These are phyloP conservation scores for Stropharia rugosoannulata DNA, from an alignment of 768 basidiomycete genomes.

Conservation along the genomic window DNA sequence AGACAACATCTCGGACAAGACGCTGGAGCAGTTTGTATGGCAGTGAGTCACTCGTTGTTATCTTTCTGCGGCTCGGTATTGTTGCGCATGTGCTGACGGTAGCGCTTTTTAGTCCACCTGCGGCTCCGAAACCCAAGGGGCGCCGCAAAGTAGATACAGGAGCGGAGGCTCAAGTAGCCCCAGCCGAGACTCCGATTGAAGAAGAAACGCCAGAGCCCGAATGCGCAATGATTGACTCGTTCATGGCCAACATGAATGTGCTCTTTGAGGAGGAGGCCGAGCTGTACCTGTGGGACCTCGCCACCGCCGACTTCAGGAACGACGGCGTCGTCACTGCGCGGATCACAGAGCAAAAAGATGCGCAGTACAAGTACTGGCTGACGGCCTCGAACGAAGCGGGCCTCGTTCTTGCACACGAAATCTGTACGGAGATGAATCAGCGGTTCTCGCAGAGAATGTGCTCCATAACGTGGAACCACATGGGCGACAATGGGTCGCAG, in stretches of 20 bases:
- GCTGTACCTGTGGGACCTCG: conserved; percentile 63
- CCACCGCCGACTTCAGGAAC: conserved; percentile 45
- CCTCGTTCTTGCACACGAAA: conserved; percentile 57
- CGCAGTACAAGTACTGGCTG: conserved; percentile 58
- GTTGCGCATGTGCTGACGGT: background rate
- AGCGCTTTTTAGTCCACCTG: conserved; percentile 33
- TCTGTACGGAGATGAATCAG: conserved; percentile 71
- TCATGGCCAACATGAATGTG: conserved; percentile 26
- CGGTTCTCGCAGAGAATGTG: conserved; percentile 57
- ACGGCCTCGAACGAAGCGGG: conserved; percentile 50
- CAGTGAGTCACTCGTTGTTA: conserved; percentile 53
- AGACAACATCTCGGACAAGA: conserved; percentile 61
- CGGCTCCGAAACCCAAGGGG: conserved; percentile 23
- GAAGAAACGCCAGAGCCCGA: conserved; percentile 7
- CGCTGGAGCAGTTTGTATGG: conserved; percentile 81
- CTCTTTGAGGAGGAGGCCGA: conserved; percentile 46
- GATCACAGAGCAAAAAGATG: conserved; percentile 45
- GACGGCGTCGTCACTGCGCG: conserved; percentile 55
- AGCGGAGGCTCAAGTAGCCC: conserved; percentile 4
- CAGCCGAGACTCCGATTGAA: conserved; percentile 11
- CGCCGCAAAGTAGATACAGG: conserved; percentile 30
- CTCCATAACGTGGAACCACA: conserved; percentile 90
- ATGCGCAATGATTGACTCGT: conserved; percentile 7
- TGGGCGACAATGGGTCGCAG: conserved; percentile 48
- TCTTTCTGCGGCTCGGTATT: background rate